Evolutionary conservation across 2,329 filamentous ascomycete genomes (phyloP).

Genomic region (Remersonia thermophila): DNA sequence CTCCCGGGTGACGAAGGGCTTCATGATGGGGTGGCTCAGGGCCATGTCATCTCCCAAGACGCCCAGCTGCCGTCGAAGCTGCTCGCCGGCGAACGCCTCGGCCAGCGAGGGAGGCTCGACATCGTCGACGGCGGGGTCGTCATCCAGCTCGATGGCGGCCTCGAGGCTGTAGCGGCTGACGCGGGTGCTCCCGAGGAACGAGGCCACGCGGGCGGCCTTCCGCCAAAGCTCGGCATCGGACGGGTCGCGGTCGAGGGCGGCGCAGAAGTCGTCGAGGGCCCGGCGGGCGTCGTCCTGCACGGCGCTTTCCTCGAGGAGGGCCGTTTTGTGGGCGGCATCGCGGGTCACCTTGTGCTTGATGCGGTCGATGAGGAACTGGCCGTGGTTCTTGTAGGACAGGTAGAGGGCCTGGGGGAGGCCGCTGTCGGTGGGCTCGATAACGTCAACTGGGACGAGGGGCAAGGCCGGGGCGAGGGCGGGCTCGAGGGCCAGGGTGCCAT

Average conservation of each 20-base stretch:
- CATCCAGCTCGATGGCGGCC: constrained; percentile 53
- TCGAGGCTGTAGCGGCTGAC: constrained; percentile 52
- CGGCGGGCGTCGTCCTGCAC: constrained; percentile 28
- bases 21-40: constrained; percentile 48
- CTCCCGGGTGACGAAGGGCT: constrained; percentile 39
- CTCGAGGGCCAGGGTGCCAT: constrained; percentile 36
- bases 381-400: constrained; percentile 89
- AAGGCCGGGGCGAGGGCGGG: constrained; percentile 35
- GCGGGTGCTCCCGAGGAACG: constrained; percentile 43
- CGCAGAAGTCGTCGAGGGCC: constrained; percentile 44
- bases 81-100: constrained; percentile 50
- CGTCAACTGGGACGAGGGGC: constrained; percentile 47
- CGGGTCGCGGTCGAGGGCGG: constrained; percentile 51
- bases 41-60: constrained; percentile 43
- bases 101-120: constrained; percentile 51
- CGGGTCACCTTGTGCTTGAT: constrained; percentile 40
- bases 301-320: constrained; percentile 26
- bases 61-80: constrained; percentile 43
- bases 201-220: constrained; percentile 43
- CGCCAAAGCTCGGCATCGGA: constrained; percentile 58
- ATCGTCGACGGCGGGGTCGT: constrained; percentile 50
- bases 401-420: constrained; percentile 83
- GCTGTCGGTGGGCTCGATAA: constrained; percentile 58
- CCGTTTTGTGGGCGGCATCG: constrained; percentile 19
- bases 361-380: constrained; percentile 76